phyloP scores from a whole-genome alignment of 2,329 filamentous ascomycete genomes.

The Exophiala oligosperma region DNA sequence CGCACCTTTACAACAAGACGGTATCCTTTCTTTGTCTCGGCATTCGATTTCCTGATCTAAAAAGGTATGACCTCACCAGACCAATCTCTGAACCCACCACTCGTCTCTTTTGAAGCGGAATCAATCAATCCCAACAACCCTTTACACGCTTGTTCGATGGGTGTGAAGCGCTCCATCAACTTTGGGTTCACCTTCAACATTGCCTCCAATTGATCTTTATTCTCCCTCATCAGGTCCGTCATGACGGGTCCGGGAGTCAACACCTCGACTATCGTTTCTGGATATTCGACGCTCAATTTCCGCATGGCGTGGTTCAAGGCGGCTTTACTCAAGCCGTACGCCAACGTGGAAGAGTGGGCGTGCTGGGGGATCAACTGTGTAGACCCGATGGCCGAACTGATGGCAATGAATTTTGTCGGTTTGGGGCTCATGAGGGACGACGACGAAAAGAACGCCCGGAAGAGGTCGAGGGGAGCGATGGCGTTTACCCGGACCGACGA shows the following conservation, averaged over 20 bases:
- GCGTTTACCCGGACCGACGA: constrained; percentile 32
- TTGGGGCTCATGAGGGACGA: constrained; percentile 4
- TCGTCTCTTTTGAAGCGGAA: not conserved
- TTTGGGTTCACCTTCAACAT: constrained; percentile 3
- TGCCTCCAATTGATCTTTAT: not conserved
- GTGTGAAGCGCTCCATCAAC: not conserved
- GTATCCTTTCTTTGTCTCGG: no score
- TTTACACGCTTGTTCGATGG: not conserved
- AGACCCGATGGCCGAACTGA: constrained; percentile 27
- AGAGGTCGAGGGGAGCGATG: constrained; percentile 36
- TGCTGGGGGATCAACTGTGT: not conserved
- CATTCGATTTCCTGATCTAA: not conserved
- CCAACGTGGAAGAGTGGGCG: not conserved
- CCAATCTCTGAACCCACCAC: constrained; percentile 10
- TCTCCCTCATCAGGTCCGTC: constrained; percentile 8
- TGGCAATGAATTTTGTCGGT: constrained; percentile 25
- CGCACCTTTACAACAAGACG: no score
- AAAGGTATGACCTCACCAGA: constrained; percentile 6
- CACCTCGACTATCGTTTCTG: constrained; percentile 4
- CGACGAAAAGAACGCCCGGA: constrained; percentile 29
- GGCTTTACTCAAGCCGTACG: constrained; percentile 12
- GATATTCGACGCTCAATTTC: constrained; percentile 10
- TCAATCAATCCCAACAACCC: constrained; percentile 4
- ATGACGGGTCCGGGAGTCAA: constrained; percentile 7
- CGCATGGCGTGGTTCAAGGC: constrained; percentile 9